Base-by-base conservation (phyloP, 1,139 yeast species). In the Blastobotrys persicus region DNA sequence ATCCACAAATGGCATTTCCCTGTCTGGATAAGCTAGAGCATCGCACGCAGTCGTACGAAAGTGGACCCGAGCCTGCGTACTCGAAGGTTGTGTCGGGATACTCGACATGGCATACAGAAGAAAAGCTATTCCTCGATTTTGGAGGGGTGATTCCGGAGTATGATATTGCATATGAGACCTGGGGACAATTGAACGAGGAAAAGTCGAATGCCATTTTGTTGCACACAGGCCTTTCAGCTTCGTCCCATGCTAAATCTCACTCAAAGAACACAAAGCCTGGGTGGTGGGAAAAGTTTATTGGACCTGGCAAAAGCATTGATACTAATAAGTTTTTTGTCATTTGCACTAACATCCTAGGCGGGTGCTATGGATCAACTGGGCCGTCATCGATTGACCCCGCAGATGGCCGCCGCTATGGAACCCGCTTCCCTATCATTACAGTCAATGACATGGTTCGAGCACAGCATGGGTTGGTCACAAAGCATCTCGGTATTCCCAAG, bases 261-360 rank as follows among this genome's bases (percentile, higher is more conserved):
- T 72, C 76, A 0, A 73, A 77, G 33, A 89, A 89, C 64, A 65
- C 79, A 2, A 79, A 79, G 55, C 81, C 82, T 4, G 98, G 98
- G 9, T 89, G 98, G 98, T 89, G 98, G 98, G 97, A 89, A 62
- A 77, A 81, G 49, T 89, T 89, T 65, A 88, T 89, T 51, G 98
- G 98, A 0, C 85, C 95, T 0, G 92, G 84, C 3, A 75, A 78
- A 51, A 81, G 85, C 55, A 69, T 89, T 49, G 97, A 89, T 63
- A 89, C 97, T 1, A 71, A 85, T 59, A 84, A 83, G 65, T 88
- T 76, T 67, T 88, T 87, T 64, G 79, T 89, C 4, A 79, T 89
- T 2, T 89, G 98, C 69, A 88, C 96, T 1, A 89, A 89, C 64
- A 95, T 88, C 2, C 73, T 89, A 44, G 97, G 97, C 9, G 96